Base-by-base conservation (phyloP, 768 basidiomycete genomes). In the Coprinopsis marcescibilis region DNA sequence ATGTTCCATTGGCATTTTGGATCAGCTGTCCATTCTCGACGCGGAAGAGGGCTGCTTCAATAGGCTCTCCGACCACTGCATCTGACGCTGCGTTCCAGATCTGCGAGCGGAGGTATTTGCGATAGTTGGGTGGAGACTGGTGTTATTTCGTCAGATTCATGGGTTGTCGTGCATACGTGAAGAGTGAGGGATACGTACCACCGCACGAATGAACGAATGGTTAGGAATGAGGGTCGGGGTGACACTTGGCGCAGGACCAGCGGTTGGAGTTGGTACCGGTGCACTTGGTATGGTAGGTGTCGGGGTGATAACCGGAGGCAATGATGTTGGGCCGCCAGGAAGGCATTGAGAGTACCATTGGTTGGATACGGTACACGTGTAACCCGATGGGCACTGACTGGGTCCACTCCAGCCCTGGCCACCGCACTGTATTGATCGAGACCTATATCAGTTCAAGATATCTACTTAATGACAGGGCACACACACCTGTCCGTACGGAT, bases 71-170 rank as follows among this genome's bases (percentile, higher is more conserved):
- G 33, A 81, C 71, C 35, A 81, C 75, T 3, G 77, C 78, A 27
- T 68, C 61, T 0, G 69, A 67, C 4, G 70, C 67, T 14, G 67
- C 71, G 52, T 65, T 62, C 15, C 61, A 52, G 0, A 69, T 65
- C 52, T 77, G 68, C 14, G 79, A 78, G 34, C 71, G 73, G 26
- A 83, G 72, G 59, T 81, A 81, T 53, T 78, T 68, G 60, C 78
- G 79, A 72, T 78, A 80, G 60, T 79, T 76, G 3, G 77, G 77
- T 27, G 69, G 72, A 48, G 69, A 73, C 76, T 79, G n/a, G n/a
- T n/a, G n/a, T n/a, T n/a, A 49, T 8, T 3, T 3, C 14, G 7
- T 23, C 29, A 23, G 12, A 23, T 32, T 33, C 19, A 37, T n/a
- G n/a, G 6, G 35, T 12, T 7, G 10, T 20, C 21, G 7, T 6